Conservation (phyloP, 768 basidiomycete species). For the Xanthoconium stramineum region DNA sequence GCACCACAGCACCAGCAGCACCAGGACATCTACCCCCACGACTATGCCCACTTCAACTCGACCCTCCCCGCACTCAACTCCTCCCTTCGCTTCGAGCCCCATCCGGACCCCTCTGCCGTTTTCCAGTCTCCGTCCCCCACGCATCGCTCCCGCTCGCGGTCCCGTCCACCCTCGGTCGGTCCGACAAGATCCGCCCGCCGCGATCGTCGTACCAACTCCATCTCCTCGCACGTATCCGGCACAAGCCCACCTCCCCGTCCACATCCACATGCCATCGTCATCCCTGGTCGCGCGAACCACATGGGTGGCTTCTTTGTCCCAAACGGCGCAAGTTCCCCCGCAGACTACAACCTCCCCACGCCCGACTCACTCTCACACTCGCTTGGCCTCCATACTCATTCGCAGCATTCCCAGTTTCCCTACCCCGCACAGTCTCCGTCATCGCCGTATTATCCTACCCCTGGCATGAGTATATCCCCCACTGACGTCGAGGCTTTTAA, state of each 20-base stretch:
- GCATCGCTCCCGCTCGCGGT: constrained; percentile 46
- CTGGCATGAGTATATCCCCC: constrained; percentile 27
- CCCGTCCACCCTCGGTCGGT: constrained; percentile 38
- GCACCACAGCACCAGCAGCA: constrained; percentile 33
- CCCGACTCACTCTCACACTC: constrained; percentile 36
- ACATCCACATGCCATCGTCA: constrained; percentile 68
- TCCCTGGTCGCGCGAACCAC: constrained; percentile 44
- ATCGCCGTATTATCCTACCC: constrained; percentile 27
- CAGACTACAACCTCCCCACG: constrained; percentile 45
- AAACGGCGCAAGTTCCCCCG: constrained; percentile 19
- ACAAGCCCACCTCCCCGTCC: constrained; percentile 41
- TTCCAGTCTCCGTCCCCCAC: constrained; percentile 27
- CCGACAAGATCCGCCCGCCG: constrained; percentile 51
- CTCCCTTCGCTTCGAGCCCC: constrained; percentile 48
- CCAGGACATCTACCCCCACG: constrained; percentile 29
- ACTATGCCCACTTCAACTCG: constrained; percentile 45
- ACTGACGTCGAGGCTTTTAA: constrained; percentile 25
- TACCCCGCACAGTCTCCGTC: constrained; percentile 30
- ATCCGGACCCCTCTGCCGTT: constrained; percentile 31
- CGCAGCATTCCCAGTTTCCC: constrained; percentile 20
- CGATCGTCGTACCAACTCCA: constrained; percentile 55
- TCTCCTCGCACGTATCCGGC: constrained; percentile 57
- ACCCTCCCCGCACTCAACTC: constrained; percentile 52
- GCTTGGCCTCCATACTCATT: constrained; percentile 31
- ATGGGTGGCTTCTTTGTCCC: constrained; percentile 34